Base-by-base conservation (phyloP, 805 yeast genomes). In the Cyberlindnera petersonii region DNA sequence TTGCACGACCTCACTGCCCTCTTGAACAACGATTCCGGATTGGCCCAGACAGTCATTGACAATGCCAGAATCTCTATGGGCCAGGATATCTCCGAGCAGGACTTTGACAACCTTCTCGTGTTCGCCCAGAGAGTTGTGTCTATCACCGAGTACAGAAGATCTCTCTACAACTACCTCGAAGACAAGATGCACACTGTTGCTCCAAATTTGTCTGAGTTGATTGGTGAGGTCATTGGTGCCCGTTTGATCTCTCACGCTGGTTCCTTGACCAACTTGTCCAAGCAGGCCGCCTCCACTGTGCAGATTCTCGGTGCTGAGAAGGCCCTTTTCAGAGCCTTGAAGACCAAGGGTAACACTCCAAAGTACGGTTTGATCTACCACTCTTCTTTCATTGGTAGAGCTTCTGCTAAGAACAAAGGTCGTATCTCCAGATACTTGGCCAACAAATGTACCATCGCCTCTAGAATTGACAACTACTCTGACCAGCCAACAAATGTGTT, bases 221-320 rank as follows among this genome's bases (percentile, higher is more conserved):
- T 93, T 61, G 98, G 98, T 65, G 98, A 93, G 73, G 93, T 91
- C 64, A 95, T 93, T 52, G 98, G 98, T 70, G 98, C 98, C 34
- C 79, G 98, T 68, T 77, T 93, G 58, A 93, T 93, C 52, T 91
- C 98, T 43, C 98, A 93, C 59, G 97, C 98, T 47, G 98, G 98
- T 68, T 88, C 97, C 53, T 76, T 93, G 64, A 89, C 96, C 49
- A 91, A 85, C 70, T 72, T 93, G 64, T 88, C 98, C 43, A 93
- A 93, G 65, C 96, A 89, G 71, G 98, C 98, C 58, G 98, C 98
- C 42, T 93, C 98, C 18, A 93, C 98, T 44, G 97, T 93, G 45
- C 98, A 93, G 75, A 93, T 93, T 49, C 75, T 93, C 63, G 98
- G 98, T 66, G 98, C 98, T 50, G 98, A 93, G 72, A 93, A 93